phyloP scores from a whole-genome alignment of 345 rosid genomes.

The Heritiera littoralis region DNA sequence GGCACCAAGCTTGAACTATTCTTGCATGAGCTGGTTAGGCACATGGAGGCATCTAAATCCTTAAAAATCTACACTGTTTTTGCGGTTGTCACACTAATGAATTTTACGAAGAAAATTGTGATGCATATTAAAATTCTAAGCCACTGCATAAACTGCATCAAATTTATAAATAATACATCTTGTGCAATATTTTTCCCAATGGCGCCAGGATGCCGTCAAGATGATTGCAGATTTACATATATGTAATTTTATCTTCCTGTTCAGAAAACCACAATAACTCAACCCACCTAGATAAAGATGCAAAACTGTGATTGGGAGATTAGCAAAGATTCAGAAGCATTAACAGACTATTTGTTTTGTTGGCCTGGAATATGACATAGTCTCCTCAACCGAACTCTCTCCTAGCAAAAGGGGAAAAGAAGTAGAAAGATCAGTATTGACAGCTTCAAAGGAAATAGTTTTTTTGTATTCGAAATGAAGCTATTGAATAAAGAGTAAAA shows the following conservation, averaged over 20 bases:
- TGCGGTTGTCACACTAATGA: background rate
- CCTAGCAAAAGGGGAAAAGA: constrained; percentile 34
- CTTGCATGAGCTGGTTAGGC: background rate
- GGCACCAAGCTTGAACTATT: too few species aligned
- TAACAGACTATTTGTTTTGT: background rate
- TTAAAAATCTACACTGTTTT: background rate
- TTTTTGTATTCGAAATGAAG: background rate
- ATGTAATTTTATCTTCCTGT: background rate
- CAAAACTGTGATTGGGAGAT: background rate
- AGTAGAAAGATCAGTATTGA: background rate
- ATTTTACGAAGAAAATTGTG: background rate
- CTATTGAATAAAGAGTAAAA: background rate
- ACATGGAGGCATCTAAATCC: background rate
- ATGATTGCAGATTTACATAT: background rate
- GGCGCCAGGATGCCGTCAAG: background rate
- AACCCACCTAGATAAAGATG: background rate
- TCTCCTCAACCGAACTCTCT: constrained; percentile 57
- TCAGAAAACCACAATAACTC: background rate
- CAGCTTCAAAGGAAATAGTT: background rate
- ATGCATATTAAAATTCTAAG: background rate
- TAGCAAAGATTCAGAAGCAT: background rate
- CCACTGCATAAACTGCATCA: background rate
- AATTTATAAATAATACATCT: background rate
- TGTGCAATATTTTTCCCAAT: background rate
- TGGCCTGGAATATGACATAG: constrained; percentile 36